phyloP scores from a whole-genome alignment of 2,329 filamentous ascomycete species.

The Colletotrichum sidae region DNA sequence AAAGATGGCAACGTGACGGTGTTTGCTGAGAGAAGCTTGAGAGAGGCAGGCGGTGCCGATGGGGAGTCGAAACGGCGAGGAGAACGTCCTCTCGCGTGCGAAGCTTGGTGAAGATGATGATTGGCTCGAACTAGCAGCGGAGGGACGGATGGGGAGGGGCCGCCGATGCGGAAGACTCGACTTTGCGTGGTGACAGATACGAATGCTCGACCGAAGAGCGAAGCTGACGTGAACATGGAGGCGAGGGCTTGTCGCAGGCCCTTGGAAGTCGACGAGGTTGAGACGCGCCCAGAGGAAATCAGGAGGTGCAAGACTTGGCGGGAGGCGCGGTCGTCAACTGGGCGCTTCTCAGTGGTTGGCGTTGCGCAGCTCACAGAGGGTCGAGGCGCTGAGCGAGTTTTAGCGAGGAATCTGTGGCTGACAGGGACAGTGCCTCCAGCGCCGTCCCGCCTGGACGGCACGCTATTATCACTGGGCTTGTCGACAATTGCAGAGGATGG shows the following conservation, averaged over 20 bases:
- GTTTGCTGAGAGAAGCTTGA: constrained; percentile 25
- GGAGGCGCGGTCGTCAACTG: constrained; percentile 13
- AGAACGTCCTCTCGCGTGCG: not conserved
- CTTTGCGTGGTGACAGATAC: no score
- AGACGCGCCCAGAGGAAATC: constrained; percentile 31
- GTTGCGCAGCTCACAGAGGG: constrained; percentile 3
- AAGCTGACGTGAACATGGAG: constrained; percentile 3
- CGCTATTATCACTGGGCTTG: not conserved
- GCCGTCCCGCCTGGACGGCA: constrained; percentile 26
- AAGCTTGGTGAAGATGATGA: not conserved
- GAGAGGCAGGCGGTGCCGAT: constrained; percentile 28
- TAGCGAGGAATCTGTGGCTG: constrained; percentile 9
- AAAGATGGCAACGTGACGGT: constrained; percentile 19
- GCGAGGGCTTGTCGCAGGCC: constrained; percentile 29
- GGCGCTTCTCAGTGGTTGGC: constrained; percentile 1
- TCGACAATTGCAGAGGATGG: no score
- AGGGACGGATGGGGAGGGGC: constrained; percentile 6
- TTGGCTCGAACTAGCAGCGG: not conserved
- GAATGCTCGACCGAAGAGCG: not conserved
- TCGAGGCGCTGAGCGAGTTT: constrained; percentile 12
- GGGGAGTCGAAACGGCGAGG: constrained; percentile 16
- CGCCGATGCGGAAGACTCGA: not conserved
- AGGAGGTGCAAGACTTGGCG: constrained; percentile 35
- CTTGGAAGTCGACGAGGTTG: constrained; percentile 10
- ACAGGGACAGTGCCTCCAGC: constrained; percentile 17